Base-by-base conservation (phyloP, 805 yeast genomes). In the Candida palmyrensis region DNA sequence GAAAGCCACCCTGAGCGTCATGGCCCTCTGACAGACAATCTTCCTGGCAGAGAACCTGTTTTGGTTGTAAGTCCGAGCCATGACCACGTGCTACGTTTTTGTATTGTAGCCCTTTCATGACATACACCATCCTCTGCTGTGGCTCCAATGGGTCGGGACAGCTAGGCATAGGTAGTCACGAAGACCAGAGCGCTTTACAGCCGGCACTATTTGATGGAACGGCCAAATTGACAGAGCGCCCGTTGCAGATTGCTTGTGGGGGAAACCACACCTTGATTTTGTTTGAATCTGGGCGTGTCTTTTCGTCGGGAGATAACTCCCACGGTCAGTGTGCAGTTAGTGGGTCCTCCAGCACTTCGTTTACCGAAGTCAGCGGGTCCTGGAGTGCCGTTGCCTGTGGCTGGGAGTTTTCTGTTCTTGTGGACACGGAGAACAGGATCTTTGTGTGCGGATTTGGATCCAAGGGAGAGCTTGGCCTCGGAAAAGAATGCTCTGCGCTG, bases 71-170 rank as follows among this genome's bases (percentile, higher is more conserved):
- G n/a, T n/a, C n/a, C n/a, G n/a, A n/a, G n/a, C n/a, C n/a, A n/a
- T n/a, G n/a, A n/a, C n/a, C n/a, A n/a, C n/a, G n/a, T n/a, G n/a
- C n/a, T n/a, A n/a, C n/a, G n/a, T n/a, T n/a, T n/a, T n/a, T n/a
- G n/a, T n/a, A n/a, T n/a, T n/a, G n/a, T n/a, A n/a, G n/a, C n/a
- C n/a, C n/a, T n/a, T n/a, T n/a, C n/a, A n/a, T n/a, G n/a, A n/a
- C n/a, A n/a, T 37, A 28, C 53, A 53, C 10, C 43, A 50, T 78
- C 2, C 64, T 68, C 21, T 65, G 77, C 1, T 77, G 92, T 51
- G 97, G 97, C 0, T 87, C 96, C 2, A 89, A 89, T 55, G 96
- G 96, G 2, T 65, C 59, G 22, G 75, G 53, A 37, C 97, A 89
- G 51, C 67, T 89, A 29, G 94, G 96, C 25, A 51, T 68, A 24